These are phyloP conservation scores for Cutaneotrichosporon curvatum DNA, from an alignment of 1,284 basidiomycete genomes.

Conservation along the genomic window DNA sequence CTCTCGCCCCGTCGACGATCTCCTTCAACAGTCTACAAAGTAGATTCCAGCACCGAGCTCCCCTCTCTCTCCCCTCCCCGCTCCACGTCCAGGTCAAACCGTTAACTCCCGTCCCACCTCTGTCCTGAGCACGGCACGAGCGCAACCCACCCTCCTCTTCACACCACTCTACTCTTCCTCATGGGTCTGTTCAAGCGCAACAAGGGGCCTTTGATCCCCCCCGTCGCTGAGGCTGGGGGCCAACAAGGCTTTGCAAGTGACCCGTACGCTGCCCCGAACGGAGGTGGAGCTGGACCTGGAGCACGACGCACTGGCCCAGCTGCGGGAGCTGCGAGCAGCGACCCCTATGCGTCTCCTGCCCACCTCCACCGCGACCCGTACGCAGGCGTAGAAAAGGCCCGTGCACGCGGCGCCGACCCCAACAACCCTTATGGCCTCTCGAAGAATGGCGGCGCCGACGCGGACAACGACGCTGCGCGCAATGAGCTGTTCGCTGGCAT, in stretches of 20 bases:
- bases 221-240: conserved; percentile 28
- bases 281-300: too few species aligned
- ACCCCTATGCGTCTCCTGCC: conserved; percentile 24
- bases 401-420: conserved; percentile 49
- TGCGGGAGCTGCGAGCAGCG: too few species aligned
- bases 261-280: conserved; percentile 28
- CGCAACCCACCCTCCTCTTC: neutral
- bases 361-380: conserved; percentile 7
- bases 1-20: too few species aligned
- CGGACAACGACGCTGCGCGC: conserved; percentile 54
- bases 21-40: too few species aligned
- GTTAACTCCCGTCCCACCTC: too few species aligned
- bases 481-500: conserved; percentile 50
- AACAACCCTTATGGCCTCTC: conserved; percentile 9
- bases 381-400: conserved; percentile 46
- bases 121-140: too few species aligned
- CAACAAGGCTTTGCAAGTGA: conserved; percentile 47
- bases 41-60: too few species aligned
- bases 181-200: conserved; percentile 72
- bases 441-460: neutral
- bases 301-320: too few species aligned
- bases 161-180: conserved; percentile 17
- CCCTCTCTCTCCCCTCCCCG: too few species aligned
- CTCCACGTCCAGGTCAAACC: too few species aligned
- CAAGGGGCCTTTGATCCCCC: conserved; percentile 63